Base-by-base conservation (phyloP, 768 basidiomycete species). In the Boletus bicolor region DNA sequence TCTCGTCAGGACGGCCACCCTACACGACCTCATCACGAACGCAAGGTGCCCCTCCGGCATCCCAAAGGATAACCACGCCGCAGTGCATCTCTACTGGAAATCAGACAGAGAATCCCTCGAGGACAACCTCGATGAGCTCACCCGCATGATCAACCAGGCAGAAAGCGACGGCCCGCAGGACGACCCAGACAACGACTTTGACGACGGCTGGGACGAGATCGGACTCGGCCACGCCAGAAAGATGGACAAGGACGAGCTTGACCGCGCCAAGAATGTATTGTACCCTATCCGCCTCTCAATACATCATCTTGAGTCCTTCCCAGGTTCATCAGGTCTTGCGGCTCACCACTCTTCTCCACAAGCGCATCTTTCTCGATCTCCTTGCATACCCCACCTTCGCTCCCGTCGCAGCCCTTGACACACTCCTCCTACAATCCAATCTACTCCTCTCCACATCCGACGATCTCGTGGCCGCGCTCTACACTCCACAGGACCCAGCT, bases 121-220 rank as follows among this genome's bases (percentile, higher is more conserved):
- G 24, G 89, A 92, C 63, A 83, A 77, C 6, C 63, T 84, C 21
- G 68, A 75, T 3, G 89, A 92, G 61, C 70, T 87, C 12, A 71
- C 72, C 30, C 78, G 77, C 50, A 80, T 89, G 74, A 71, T 83
- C 52, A 72, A 78, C 30, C 69, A 78, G 28, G 72, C 63, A 3
- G 64, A 62, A 14, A 68, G 65, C 12, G 74, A 73, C 14, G 68
- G 71, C 43, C 17, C 50, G 1, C 37, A 44, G 5, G 54, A 54
- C 26, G 49, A 55, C 10, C 3, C 45, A 3, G 48, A 24, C 7
- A 53, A 56, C 21, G 44, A 54, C 3, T 5, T 48, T 8, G 76
- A 79, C 53, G 81, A 83, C 64, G 86, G 84, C 5, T 87, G 85
- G 86, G 81, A 81, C 53, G 87, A 88, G 61, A 72, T 89, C 11